Evolutionary conservation across 805 yeast genomes (phyloP).

Genomic region (Crinitomyces ghanaensis): DNA sequence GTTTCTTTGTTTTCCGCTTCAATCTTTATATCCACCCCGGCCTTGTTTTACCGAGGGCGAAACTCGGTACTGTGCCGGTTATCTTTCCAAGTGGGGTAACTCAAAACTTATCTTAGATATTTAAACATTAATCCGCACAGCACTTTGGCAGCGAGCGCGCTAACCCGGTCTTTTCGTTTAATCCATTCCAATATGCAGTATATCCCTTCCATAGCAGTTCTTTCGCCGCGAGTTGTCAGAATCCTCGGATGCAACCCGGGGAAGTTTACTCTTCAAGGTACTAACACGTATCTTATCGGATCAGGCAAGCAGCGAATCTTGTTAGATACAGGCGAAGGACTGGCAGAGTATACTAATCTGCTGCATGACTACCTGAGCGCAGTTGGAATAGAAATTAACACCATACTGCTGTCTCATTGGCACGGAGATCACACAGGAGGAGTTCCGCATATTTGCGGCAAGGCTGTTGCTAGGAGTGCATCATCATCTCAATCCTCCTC

Average conservation of each 20-base stretch:
- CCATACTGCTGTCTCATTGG: slow-evolving; percentile 27
- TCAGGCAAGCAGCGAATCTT: slow-evolving; percentile 23
- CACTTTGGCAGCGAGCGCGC: too few relatives aligned
- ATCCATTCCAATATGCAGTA: background rate
- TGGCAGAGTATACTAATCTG: slow-evolving; percentile 18
- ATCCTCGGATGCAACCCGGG: slow-evolving; percentile 29
- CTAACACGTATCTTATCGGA: slow-evolving; percentile 30
- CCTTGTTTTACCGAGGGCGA: too few relatives aligned
- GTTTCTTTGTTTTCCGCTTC: too few relatives aligned
- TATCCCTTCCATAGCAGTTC: slow-evolving; percentile 12
- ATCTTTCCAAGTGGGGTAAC: too few relatives aligned
- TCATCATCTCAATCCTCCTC: too few relatives aligned
- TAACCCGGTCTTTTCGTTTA: background rate
- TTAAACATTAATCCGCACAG: too few relatives aligned
- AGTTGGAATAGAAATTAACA: slow-evolving; percentile 17
- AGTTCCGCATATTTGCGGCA: slow-evolving; percentile 11
- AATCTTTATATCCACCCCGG: too few relatives aligned
- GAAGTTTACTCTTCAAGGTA: slow-evolving; percentile 29
- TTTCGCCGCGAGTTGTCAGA: slow-evolving; percentile 26
- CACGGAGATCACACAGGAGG: slow-evolving; percentile 29
- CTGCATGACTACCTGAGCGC: slow-evolving; percentile 17
- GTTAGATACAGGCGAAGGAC: slow-evolving; percentile 29
- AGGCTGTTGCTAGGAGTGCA: too few relatives aligned
- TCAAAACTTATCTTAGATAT: too few relatives aligned
- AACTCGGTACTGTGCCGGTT: too few relatives aligned